Percentiles rank a stretch among this genome's conserved stretches.
Conservation (phyloP, 1,284 basidiomycete genomes). For the Rhodotorula sp. region DNA sequence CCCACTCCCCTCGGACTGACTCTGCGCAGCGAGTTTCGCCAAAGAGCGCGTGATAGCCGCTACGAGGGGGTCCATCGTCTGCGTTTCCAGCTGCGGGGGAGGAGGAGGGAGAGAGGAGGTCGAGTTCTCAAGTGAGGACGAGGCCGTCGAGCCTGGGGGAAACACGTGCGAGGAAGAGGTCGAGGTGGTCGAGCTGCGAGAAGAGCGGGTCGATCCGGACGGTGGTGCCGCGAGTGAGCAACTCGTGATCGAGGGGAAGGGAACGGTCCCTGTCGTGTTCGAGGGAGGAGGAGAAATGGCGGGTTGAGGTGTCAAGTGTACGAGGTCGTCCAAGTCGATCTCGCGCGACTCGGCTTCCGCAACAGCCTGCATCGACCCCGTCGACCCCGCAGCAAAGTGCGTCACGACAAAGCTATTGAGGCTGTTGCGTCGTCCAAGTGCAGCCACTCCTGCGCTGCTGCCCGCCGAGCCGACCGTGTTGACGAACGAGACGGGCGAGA, state of each 20-base stretch:
- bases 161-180: not conserved
- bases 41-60: slow-evolving; percentile 20
- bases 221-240: not conserved
- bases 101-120: not conserved
- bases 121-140: not conserved
- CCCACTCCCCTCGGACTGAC: not conserved
- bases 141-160: not conserved
- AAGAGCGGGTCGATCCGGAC: not conserved
- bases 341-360: not conserved
- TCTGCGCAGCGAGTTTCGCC: slow-evolving; percentile 6
- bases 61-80: slow-evolving; percentile 9
- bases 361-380: not conserved
- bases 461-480: not conserved
- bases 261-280: not conserved
- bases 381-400: not conserved
- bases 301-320: not conserved
- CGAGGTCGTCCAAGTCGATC: slow-evolving; percentile 5
- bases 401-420: slow-evolving; percentile 6
- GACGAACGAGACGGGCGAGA: slow-evolving; percentile 10
- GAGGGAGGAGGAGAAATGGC: no score
- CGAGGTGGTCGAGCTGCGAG: not conserved
- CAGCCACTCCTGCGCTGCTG: not conserved
- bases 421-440: not conserved
- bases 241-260: slow-evolving; percentile 6
- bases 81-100: not conserved